Evolutionary conservation across 164 flowering plant genomes (phyloP).

Genomic region (Magnolia officinalis): DNA sequence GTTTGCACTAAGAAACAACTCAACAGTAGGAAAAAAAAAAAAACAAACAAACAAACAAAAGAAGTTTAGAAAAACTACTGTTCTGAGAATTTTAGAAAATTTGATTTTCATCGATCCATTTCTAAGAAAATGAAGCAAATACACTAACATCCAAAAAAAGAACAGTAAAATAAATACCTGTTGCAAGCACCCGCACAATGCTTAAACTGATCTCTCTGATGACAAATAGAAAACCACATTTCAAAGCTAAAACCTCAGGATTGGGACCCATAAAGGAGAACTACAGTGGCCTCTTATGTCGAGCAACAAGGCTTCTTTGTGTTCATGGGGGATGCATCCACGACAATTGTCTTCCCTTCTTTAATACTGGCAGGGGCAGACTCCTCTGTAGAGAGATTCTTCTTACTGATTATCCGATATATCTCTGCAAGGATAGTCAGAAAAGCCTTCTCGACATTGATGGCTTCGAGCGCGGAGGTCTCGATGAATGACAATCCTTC

Average conservation of each 20-base stretch:
- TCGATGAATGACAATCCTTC: slow-evolving; percentile 75
- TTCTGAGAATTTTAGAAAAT: neutral
- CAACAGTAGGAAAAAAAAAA: too few species aligned
- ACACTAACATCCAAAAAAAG: neutral
- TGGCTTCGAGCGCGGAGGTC: slow-evolving; percentile 74
- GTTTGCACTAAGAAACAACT: too few species aligned
- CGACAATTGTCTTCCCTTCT: slow-evolving; percentile 44
- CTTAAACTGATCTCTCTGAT: neutral
- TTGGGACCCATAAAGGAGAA: neutral
- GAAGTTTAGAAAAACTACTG: too few species aligned
- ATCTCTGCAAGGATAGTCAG: slow-evolving; percentile 58
- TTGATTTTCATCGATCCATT: neutral
- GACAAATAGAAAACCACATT: neutral
- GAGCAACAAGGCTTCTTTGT: slow-evolving; percentile 42
- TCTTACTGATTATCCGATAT: slow-evolving; percentile 52
- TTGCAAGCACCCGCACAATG: neutral
- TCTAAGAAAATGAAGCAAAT: neutral
- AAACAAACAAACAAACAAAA: too few species aligned
- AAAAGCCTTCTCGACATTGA: slow-evolving; percentile 69
- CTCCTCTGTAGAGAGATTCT: slow-evolving; percentile 32
- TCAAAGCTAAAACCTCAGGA: neutral
- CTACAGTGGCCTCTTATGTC: slow-evolving; percentile 8
- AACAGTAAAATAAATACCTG: neutral
- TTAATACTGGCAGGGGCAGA: slow-evolving; percentile 30
- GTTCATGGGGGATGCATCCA: slow-evolving; percentile 29